Conservation (phyloP, 2,329 filamentous ascomycete genomes). For the Diplodia sapinea region DNA sequence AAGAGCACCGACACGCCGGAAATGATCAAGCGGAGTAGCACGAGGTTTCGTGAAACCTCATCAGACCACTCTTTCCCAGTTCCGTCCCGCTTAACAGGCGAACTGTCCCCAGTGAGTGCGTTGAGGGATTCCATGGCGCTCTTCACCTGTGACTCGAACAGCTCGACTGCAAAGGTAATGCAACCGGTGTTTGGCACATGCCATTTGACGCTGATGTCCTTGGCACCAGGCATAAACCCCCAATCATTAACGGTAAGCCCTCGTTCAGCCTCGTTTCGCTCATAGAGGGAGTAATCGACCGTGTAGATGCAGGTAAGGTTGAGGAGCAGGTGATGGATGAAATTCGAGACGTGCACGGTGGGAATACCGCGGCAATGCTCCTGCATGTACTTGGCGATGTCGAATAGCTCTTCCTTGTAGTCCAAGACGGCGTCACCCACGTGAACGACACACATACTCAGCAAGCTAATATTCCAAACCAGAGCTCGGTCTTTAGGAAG, state of each 20-base stretch:
- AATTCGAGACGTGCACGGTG: constrained; percentile 96
- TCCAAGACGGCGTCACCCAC: constrained; percentile 88
- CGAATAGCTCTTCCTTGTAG: constrained; percentile 86
- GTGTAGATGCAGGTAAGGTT: constrained; percentile 96
- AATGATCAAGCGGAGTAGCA: constrained; percentile 84
- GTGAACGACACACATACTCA: constrained; percentile 98
- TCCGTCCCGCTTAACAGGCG: constrained; percentile 85
- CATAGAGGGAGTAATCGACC: constrained; percentile 85
- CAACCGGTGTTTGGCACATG: constrained; percentile 82
- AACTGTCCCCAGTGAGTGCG: constrained; percentile 79
- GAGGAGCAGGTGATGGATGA: constrained; percentile 92
- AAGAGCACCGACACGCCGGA: constrained; percentile 91
- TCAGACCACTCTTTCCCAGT: constrained; percentile 99
- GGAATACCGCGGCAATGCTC: constrained; percentile 91
- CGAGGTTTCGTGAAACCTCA: constrained; percentile 88
- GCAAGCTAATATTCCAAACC: constrained; percentile 95
- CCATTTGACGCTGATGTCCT: constrained; percentile 85
- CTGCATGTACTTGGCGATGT: constrained; percentile 95
- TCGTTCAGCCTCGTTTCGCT: constrained; percentile 72
- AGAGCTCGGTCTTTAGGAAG: constrained; percentile 88
- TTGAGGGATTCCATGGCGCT: constrained; percentile 76
- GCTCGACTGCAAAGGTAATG: constrained; percentile 83
- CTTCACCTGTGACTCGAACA: constrained; percentile 84
- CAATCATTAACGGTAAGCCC: constrained; percentile 81
- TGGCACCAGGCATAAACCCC: constrained; percentile 77